phyloP scores from a whole-genome alignment of 140 eudicot genomes.

The Cichorium intybus region DNA sequence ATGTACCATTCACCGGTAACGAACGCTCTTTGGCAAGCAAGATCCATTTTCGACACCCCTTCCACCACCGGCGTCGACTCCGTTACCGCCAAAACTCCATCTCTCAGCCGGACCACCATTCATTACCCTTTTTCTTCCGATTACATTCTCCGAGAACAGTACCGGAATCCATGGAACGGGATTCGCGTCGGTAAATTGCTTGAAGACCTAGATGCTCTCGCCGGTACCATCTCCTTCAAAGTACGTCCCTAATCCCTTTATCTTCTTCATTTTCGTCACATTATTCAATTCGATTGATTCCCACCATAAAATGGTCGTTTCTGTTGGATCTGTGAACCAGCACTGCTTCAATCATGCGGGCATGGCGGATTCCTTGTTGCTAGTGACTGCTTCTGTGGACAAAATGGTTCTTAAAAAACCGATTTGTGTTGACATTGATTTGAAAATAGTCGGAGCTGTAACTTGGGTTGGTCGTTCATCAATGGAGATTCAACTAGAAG shows the following conservation, averaged over 20 bases:
- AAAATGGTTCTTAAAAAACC: constrained; percentile 80
- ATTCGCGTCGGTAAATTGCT: constrained; percentile 85
- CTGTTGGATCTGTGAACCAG: constrained; percentile 39
- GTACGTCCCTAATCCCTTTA: constrained; percentile 17
- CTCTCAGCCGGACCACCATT: constrained; percentile 68
- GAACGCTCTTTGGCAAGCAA: constrained; percentile 97
- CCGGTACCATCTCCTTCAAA: constrained; percentile 92
- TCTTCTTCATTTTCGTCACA: not conserved
- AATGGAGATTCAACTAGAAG: constrained; percentile 91
- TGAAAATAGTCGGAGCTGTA: constrained; percentile 73
- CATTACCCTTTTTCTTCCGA: constrained; percentile 62
- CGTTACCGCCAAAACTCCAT: constrained; percentile 41
- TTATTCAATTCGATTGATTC: not conserved
- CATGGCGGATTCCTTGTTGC: constrained; percentile 60
- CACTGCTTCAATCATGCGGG: constrained; percentile 69
- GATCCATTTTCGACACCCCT: constrained; percentile 48
- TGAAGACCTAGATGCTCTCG: constrained; percentile 96
- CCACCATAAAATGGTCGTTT: not conserved
- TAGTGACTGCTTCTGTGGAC: constrained; percentile 97
- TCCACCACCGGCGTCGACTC: not conserved
- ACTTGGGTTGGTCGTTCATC: constrained; percentile 99
- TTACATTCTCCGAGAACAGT: constrained; percentile 80
- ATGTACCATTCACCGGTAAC: constrained; percentile 96
- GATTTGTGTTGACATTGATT: constrained; percentile 62
- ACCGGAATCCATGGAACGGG: constrained; percentile 89